Conservation (phyloP, 305 asterid genomes). For the Stenogyne calaminthoides region DNA sequence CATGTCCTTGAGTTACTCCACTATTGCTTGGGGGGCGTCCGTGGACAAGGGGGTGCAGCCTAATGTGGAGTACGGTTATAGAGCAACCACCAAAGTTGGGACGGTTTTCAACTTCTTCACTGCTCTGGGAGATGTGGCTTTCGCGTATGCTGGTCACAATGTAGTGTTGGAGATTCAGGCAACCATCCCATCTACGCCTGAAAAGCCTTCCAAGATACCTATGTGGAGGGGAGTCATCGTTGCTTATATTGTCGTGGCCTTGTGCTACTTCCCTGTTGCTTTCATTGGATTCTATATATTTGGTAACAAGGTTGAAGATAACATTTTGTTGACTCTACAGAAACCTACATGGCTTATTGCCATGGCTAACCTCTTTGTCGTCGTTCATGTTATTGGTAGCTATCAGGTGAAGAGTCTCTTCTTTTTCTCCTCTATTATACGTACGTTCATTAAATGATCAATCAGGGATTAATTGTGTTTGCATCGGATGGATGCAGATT, state of each 20-base stretch:
- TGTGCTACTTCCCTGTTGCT: conserved; percentile 80
- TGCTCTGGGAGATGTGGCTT: conserved; percentile 71
- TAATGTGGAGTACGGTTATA: conserved; percentile 56
- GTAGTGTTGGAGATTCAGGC: conserved; percentile 79
- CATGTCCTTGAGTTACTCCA: conserved; percentile 78
- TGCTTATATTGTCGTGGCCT: conserved; percentile 68
- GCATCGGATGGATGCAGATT: conserved; percentile 41
- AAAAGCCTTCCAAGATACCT: conserved; percentile 64
- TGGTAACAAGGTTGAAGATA: conserved; percentile 53
- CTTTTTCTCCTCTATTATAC: not conserved
- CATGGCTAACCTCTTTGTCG: conserved; percentile 83
- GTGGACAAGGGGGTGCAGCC: conserved; percentile 50
- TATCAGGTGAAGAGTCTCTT: conserved; percentile 54
- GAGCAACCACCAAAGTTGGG: conserved; percentile 42
- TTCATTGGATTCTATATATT: conserved; percentile 60
- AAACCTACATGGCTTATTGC: conserved; percentile 76
- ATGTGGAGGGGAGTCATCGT: conserved; percentile 78
- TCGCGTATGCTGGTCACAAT: conserved; percentile 82
- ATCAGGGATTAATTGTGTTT: not conserved
- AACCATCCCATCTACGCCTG: conserved; percentile 71
- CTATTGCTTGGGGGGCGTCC: conserved; percentile 68
- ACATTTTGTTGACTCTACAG: conserved; percentile 47
- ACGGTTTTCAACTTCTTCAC: conserved; percentile 60
- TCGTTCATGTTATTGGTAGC: conserved; percentile 77
- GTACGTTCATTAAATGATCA: not conserved